Base-by-base conservation (phyloP, 805 yeast species). In the Starmerella apis region DNA sequence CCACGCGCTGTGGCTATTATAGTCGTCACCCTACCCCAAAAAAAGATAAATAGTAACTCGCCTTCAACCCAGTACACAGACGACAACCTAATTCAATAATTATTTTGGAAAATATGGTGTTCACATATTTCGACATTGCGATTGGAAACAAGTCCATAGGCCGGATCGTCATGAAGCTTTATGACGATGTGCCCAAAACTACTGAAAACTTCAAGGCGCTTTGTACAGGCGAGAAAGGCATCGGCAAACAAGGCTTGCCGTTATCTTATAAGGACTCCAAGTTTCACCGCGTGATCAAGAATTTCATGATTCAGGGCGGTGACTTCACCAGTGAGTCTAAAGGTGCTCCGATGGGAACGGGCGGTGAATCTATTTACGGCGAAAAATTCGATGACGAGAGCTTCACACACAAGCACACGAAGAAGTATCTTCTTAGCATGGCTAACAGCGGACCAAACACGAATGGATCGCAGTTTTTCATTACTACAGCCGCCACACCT, bases 371-470 rank as follows among this genome's bases (percentile, higher is more conserved):
- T 32, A 83, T 83, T 55, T 83, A 83, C 61, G 92, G 92, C 24
- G 88, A 81, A 57, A 82, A 82, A 63, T 83, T 83, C 59, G 95
- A 85, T 62, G 98, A 90, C 65, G 98, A 90, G 67, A 83, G 82
- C 67, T 90, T 92, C 66, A 65, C 73, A 44, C 64, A 77, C 57
- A 76, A 74, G 55, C 97, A 90, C 64, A 86, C 80, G 56, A 75
- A 75, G 61, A 97, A 97, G 48, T 88, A 83, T 66, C 72, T 92
- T 58, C 75, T 90, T 59, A 85, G 95, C 7, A 92, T 90, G 97
- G 97, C 98, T 51, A 90, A 90, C 63, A 85, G 96, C 4, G 97
- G 97, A 16, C 87, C 95, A 52, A 79, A 81, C 65, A 90, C 97
- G 44, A 92, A 92, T 63, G 97, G 97, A 0, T 86, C 96, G 2